These are phyloP conservation scores for Debaryomyces udenii DNA, from an alignment of 1,139 yeast genomes.

Conservation along the genomic window DNA sequence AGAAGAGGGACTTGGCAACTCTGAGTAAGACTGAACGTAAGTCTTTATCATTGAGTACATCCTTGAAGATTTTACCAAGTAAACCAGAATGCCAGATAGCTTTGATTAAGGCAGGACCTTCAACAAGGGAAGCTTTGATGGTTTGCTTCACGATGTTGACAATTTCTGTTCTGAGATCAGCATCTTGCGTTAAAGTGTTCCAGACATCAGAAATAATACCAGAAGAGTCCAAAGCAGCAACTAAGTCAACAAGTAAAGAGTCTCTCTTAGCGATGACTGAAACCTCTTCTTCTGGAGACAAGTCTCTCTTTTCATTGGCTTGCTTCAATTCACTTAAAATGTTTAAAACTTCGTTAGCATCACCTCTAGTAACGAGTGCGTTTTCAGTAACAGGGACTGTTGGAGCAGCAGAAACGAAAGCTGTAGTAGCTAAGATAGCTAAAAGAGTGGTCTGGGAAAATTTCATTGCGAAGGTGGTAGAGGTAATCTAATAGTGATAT, in stretches of 20 bases:
- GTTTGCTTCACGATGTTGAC: conserved; percentile 35
- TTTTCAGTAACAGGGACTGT: conserved; percentile 25
- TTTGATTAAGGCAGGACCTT: conserved; percentile 47
- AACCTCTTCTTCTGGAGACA: conserved; percentile 30
- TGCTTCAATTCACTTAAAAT: conserved; percentile 38
- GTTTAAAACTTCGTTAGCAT: conserved; percentile 37
- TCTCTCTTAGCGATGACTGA: conserved; percentile 41
- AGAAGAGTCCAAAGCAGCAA: conserved; percentile 41
- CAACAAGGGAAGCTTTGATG: conserved; percentile 38
- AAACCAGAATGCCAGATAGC: conserved; percentile 52
- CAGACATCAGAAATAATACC: conserved; percentile 45
- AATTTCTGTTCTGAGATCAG: conserved; percentile 31
- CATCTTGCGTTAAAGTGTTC: conserved; percentile 38
- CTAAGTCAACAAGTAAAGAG: conserved; percentile 38
- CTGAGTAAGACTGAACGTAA: conserved; percentile 40
- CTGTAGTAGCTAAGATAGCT: conserved; percentile 45
- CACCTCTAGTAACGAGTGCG: conserved; percentile 41
- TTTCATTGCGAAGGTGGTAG: conserved; percentile 34
- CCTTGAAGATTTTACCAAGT: conserved; percentile 36
- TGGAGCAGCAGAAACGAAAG: conserved; percentile 48
- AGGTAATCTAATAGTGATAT: conserved; percentile 2
- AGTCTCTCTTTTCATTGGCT: conserved; percentile 40
- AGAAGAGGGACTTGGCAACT: conserved; percentile 39
- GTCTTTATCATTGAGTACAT: conserved; percentile 35
- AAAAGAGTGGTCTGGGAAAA: conserved; percentile 45